A percentile compares a stretch with the other conserved stretches of the same genome.
phyloP scores from a whole-genome alignment of 129 eudicot species.

The Pittosporum tobira region DNA sequence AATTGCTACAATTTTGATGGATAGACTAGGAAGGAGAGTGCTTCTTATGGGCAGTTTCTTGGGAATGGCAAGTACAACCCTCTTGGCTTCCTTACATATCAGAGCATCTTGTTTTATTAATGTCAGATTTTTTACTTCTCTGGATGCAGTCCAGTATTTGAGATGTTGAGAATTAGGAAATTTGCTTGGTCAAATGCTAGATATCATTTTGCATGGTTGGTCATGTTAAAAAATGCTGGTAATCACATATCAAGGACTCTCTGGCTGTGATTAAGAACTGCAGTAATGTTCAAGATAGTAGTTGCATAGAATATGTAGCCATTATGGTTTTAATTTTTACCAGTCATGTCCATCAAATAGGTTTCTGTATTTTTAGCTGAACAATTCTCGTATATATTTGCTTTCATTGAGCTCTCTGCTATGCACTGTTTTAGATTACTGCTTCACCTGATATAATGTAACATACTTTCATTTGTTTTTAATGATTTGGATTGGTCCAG shows the following conservation, averaged over 20 bases:
- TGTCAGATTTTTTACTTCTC: not conserved
- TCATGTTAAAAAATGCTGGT: not conserved
- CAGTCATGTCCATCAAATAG: not conserved
- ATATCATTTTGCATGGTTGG: not conserved
- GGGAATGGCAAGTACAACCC: conserved; percentile 60
- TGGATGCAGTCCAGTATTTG: too few species aligned
- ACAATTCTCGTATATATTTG: not conserved
- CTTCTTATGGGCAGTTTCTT: conserved; percentile 78
- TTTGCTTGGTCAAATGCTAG: not conserved
- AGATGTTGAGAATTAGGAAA: not conserved
- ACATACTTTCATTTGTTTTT: not conserved
- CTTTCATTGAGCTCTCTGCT: not conserved
- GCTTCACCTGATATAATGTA: conserved; percentile 2
- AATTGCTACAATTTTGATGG: conserved; percentile 73
- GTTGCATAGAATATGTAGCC: not conserved
- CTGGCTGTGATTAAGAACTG: not conserved
- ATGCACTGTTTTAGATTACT: conserved; percentile 6
- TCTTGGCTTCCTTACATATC: not conserved
- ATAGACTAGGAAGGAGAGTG: conserved; percentile 71
- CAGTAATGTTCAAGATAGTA: not conserved
- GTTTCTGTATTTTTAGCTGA: not conserved
- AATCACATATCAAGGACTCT: not conserved
- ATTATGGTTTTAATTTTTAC: not conserved
- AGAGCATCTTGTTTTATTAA: not conserved
- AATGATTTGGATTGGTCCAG: conserved; percentile 34